These are phyloP conservation scores for Xylaria sp. DNA, from an alignment of 2,329 filamentous ascomycete genomes.

Conservation along the genomic window DNA sequence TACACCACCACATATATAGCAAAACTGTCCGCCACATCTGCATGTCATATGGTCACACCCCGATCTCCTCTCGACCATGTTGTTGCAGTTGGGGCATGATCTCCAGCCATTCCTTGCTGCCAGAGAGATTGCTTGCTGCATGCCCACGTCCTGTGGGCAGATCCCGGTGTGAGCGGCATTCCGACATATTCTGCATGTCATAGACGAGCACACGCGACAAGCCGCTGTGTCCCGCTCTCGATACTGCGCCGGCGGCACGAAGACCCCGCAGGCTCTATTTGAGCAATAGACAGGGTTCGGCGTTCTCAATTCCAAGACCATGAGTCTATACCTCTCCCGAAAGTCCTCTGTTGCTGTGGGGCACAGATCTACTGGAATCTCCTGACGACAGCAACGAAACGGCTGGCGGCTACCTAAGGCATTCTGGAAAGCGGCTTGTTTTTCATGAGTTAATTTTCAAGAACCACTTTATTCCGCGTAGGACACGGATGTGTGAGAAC, in stretches of 20 bases:
- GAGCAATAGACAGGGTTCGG: slow-evolving; percentile 32
- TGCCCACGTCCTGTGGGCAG: slow-evolving; percentile 29
- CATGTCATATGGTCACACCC: slow-evolving; percentile 30
- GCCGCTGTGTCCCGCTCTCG: slow-evolving; percentile 23
- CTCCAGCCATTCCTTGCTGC: slow-evolving; percentile 27
- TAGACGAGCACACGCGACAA: slow-evolving; percentile 23
- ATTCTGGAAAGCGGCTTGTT: slow-evolving; percentile 16
- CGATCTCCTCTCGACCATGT: slow-evolving; percentile 21
- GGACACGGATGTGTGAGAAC: slow-evolving; percentile 16
- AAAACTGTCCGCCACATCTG: slow-evolving; percentile 31
- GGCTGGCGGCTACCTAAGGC: slow-evolving; percentile 14
- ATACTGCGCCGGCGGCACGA: slow-evolving; percentile 28
- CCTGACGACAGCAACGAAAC: slow-evolving; percentile 23
- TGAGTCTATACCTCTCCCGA: slow-evolving; percentile 26
- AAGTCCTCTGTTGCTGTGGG: slow-evolving; percentile 13
- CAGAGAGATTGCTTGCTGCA: slow-evolving; percentile 25
- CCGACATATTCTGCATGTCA: slow-evolving; percentile 28
- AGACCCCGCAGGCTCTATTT: slow-evolving; percentile 22
- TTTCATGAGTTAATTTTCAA: slow-evolving; percentile 9
- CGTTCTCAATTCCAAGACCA: slow-evolving; percentile 27
- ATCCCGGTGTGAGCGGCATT: slow-evolving; percentile 27
- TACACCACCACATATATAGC: slow-evolving; percentile 29
- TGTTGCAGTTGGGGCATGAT: slow-evolving; percentile 25
- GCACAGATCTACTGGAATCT: slow-evolving; percentile 20
- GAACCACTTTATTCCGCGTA: neutral